A percentile compares a stretch with the other conserved stretches of the same genome.
Conservation (phyloP, 176 grass and related monocot species). For the Bromus sterilis region DNA sequence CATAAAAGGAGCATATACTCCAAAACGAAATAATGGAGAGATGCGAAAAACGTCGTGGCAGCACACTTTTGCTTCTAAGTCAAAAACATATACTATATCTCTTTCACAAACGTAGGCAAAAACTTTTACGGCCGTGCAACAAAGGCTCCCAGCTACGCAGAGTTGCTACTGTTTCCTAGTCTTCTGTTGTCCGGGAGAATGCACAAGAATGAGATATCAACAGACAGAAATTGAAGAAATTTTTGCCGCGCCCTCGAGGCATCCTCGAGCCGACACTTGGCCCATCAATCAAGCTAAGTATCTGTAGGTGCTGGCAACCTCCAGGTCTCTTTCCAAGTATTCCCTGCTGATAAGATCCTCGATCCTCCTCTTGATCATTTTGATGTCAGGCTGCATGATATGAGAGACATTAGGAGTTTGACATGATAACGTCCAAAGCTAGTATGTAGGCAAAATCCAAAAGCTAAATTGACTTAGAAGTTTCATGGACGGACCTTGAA, state of each 20-base stretch:
- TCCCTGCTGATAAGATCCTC: constrained; percentile 50
- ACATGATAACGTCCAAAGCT: neutral
- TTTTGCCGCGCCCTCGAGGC: neutral
- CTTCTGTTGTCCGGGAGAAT: too few relatives aligned
- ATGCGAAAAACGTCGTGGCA: too few relatives aligned
- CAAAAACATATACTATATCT: too few relatives aligned
- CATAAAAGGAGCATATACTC: too few relatives aligned
- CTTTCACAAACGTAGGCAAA: too few relatives aligned
- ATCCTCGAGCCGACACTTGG: neutral
- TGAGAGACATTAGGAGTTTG: neutral
- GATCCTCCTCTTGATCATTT: constrained; percentile 56
- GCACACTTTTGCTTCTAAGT: too few relatives aligned
- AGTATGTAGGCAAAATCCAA: neutral
- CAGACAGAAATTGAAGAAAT: neutral
- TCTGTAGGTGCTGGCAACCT: constrained; percentile 32
- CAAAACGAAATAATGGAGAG: too few relatives aligned
- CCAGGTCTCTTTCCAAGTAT: constrained; percentile 47
- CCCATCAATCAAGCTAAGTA: constrained; percentile 32
- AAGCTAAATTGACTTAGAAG: neutral
- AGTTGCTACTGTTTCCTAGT: too few relatives aligned
- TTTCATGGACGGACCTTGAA: constrained; percentile 37
- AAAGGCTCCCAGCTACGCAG: too few relatives aligned
- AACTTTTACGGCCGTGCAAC: too few relatives aligned
- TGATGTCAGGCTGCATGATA: constrained; percentile 56
- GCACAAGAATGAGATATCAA: too few relatives aligned